Evolutionary conservation across 78 protist species (phyloP).

Genomic region (Dictyostelium capitatum): DNA sequence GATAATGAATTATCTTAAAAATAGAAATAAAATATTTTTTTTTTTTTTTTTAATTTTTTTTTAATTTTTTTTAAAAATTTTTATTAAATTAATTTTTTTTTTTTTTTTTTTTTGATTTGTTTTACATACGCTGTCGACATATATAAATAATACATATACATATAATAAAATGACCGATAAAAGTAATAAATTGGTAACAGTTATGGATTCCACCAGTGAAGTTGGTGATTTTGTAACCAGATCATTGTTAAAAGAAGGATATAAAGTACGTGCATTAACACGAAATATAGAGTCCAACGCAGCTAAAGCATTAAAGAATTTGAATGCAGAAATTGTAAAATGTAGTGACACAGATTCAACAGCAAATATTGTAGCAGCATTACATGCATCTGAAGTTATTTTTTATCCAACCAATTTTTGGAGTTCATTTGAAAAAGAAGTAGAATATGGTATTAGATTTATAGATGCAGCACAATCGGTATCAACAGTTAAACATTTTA

Average conservation of each 20-base stretch:
- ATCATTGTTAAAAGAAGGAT: constrained; percentile 20
- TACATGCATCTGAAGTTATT: constrained; percentile 15
- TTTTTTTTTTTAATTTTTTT: too few species aligned
- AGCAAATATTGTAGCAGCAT: neutral
- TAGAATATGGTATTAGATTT: constrained; percentile 3
- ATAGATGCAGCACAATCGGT: constrained; percentile 31
- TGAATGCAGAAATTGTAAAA: constrained; percentile 30
- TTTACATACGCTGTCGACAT: neutral
- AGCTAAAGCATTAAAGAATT: constrained; percentile 3
- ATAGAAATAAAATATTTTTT: too few species aligned
- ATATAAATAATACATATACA: too few species aligned
- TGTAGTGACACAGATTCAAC: neutral
- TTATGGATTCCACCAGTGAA: constrained; percentile 41
- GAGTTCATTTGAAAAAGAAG: constrained; percentile 2
- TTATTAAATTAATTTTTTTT: too few species aligned
- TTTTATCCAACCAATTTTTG: constrained; percentile 38
- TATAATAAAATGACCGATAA: neutral
- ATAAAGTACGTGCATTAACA: constrained; percentile 43
- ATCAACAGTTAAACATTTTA: constrained; percentile 15
- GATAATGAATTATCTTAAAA: too few species aligned
- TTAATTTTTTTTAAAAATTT: too few species aligned
- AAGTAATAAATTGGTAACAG: constrained; percentile 19
- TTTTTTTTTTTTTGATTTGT: neutral
- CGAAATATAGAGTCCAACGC: neutral
- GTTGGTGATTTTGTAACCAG: constrained; percentile 22